Conservation (phyloP, 2,329 filamentous ascomycete genomes). For the Grosmannia clavigera region DNA sequence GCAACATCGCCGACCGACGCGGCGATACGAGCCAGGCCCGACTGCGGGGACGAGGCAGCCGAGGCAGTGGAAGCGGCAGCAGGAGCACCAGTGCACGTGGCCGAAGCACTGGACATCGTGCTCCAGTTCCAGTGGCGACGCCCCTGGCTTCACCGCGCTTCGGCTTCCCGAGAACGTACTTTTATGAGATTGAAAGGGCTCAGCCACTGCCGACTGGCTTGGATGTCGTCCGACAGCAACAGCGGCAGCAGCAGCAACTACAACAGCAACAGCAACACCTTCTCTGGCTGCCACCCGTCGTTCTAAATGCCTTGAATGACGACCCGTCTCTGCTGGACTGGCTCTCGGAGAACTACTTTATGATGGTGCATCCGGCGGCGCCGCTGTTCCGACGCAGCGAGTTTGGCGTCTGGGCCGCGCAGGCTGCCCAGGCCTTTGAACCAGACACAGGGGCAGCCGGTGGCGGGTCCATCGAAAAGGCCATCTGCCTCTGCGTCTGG, state of each 20-base stretch:
- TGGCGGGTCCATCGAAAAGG: slow-evolving; percentile 15
- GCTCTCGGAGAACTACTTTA: slow-evolving; percentile 22
- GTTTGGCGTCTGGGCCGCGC: slow-evolving; percentile 18
- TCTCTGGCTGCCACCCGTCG: neutral
- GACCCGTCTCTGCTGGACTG: slow-evolving; percentile 18
- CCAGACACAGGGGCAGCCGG: neutral
- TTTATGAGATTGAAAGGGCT: slow-evolving; percentile 22
- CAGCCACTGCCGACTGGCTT: slow-evolving; percentile 19
- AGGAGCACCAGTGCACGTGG: neutral
- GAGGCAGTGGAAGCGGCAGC: neutral
- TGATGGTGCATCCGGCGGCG: slow-evolving; percentile 21
- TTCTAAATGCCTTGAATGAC: slow-evolving; percentile 9
- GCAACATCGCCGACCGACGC: neutral
- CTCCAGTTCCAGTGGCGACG: neutral
- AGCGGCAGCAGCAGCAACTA: slow-evolving; percentile 1
- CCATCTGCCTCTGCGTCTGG: slow-evolving; percentile 25
- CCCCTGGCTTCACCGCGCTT: neutral
- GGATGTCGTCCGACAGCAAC: slow-evolving; percentile 11
- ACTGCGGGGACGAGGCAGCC: neutral
- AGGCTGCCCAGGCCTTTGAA: slow-evolving; percentile 14
- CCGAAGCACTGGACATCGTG: neutral
- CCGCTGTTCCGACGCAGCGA: slow-evolving; percentile 20
- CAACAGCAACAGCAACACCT: neutral
- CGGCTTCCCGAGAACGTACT: slow-evolving; percentile 19
- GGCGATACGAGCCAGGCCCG: neutral